Conservation (phyloP, 331 rosid genomes). For the Pyracantha coccinea region DNA sequence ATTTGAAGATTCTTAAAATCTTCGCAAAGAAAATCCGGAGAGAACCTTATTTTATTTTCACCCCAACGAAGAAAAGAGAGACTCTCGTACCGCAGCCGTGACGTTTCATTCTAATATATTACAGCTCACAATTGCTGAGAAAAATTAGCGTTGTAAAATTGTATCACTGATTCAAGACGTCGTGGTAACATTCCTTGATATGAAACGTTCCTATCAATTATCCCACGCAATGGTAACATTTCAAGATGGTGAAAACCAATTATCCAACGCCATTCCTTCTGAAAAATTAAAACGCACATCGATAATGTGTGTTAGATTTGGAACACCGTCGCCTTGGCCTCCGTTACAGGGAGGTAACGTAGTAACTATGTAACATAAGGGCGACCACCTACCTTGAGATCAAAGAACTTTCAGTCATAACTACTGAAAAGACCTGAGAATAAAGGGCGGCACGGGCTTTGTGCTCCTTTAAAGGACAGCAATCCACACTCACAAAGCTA, state of each 20-base stretch:
- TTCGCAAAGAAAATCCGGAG: too few relatives aligned
- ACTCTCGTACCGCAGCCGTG: too few relatives aligned
- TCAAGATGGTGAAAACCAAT: background rate
- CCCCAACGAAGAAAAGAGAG: too few relatives aligned
- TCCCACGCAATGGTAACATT: too few relatives aligned
- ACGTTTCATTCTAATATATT: too few relatives aligned
- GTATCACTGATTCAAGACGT: background rate
- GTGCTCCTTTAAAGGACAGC: background rate
- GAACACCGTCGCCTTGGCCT: rapidly evolving
- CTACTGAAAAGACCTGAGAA: background rate
- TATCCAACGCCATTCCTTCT: background rate
- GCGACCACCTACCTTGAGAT: background rate
- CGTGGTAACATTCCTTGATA: background rate
- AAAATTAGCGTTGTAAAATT: background rate
- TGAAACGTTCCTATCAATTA: too few relatives aligned
- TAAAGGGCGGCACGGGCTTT: background rate
- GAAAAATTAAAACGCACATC: background rate
- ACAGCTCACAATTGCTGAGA: too few relatives aligned
- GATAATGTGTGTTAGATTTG: too few relatives aligned
- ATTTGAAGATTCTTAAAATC: too few relatives aligned
- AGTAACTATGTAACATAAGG: background rate
- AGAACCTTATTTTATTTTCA: background rate
- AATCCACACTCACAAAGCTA: background rate
- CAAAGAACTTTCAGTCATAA: background rate
- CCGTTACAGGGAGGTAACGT: too few relatives aligned